Percentiles rank a stretch among this genome's conserved stretches.
Evolutionary conservation across 1,284 basidiomycete species (phyloP).

Genomic region (Ustilago cynodontis): DNA sequence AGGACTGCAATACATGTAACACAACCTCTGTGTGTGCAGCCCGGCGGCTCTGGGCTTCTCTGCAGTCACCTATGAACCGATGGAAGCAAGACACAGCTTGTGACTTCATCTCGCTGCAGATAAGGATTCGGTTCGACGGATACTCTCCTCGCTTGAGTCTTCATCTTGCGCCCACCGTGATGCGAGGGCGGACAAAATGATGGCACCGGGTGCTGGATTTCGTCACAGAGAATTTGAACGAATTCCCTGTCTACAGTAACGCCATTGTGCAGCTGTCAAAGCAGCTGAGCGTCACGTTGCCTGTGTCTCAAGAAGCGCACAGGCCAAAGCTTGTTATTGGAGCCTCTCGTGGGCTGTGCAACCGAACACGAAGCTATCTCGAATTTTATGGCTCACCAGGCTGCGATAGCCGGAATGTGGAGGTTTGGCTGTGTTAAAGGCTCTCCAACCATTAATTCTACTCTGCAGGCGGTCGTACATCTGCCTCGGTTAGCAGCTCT

Average conservation of each 20-base stretch:
- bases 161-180: not conserved
- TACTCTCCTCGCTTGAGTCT: not conserved
- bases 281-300: constrained; percentile 20
- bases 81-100: not conserved
- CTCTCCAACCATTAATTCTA: not conserved
- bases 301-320: not conserved
- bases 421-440: constrained; percentile 15
- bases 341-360: constrained; percentile 6
- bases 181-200: not conserved
- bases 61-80: not conserved
- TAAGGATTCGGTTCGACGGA: not conserved
- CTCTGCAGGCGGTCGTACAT: not conserved
- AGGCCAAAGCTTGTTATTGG: not conserved
- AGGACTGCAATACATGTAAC: too few relatives aligned
- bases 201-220: constrained; percentile 14
- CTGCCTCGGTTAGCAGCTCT: constrained; percentile 12
- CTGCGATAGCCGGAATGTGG: constrained; percentile 21
- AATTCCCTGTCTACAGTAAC: too few relatives aligned
- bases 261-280: constrained; percentile 15
- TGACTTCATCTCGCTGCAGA: not conserved
- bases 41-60: not conserved
- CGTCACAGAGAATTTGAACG: constrained; percentile 19
- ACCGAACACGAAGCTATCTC: not conserved
- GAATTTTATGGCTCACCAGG: not conserved
- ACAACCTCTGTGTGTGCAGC: not conserved